A percentile compares a stretch with the other conserved stretches of the same genome.
Evolutionary conservation across 108 stramenopile genomes (phyloP).

Genomic region (Nannochloropsis granulata): DNA sequence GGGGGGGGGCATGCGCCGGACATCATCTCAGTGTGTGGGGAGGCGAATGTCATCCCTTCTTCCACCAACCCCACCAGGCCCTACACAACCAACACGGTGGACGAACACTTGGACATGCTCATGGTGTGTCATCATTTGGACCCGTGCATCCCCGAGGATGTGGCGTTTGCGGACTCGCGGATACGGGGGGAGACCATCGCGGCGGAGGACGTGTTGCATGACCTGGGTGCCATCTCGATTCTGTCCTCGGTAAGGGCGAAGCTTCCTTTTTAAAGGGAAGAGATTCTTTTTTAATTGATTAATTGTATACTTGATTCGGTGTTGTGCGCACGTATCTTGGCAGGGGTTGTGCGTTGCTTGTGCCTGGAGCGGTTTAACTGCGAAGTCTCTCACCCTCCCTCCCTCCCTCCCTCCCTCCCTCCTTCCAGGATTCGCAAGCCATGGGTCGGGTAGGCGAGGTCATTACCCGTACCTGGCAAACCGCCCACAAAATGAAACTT

Average conservation of each 20-base stretch:
- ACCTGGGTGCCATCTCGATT: constrained; percentile 87
- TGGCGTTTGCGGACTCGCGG: constrained; percentile 86
- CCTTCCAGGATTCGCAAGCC: constrained; percentile 36
- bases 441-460: constrained; percentile 98
- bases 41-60: constrained; percentile 73
- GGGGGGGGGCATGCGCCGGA: constrained; percentile 95
- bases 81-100: constrained; percentile 88
- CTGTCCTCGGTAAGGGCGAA: constrained; percentile 40
- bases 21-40: constrained; percentile 86
- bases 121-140: constrained; percentile 71
- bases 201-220: constrained; percentile 93
- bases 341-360: too few species aligned
- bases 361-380: background rate
- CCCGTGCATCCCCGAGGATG: constrained; percentile 75
- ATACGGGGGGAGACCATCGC: constrained; percentile 91
- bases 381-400: constrained; percentile 48
- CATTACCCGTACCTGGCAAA: constrained; percentile 92
- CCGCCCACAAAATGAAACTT: constrained; percentile 94
- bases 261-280: background rate
- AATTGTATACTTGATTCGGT: too few species aligned
- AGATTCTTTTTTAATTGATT: too few species aligned
- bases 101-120: constrained; percentile 94
- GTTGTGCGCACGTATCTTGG: too few species aligned
- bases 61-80: constrained; percentile 94
- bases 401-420: background rate